Conservation (phyloP, 1,284 basidiomycete genomes). For the Cerioporus squamosus region DNA sequence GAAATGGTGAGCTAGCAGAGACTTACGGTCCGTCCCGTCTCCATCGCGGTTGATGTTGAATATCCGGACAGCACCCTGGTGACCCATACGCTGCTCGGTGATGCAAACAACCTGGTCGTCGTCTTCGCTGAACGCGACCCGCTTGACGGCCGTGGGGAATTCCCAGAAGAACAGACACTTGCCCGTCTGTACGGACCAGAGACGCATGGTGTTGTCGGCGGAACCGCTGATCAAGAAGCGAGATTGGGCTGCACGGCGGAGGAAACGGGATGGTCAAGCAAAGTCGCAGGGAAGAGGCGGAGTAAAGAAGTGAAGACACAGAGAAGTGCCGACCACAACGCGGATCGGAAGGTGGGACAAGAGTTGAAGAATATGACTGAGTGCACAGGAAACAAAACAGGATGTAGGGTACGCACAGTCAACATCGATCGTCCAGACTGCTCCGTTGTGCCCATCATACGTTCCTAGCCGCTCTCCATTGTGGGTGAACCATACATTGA, state of each 20-base stretch:
- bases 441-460: slow-evolving; percentile 95
- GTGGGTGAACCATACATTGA: slow-evolving; percentile 99
- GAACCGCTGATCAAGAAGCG: slow-evolving; percentile 88
- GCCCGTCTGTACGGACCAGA: slow-evolving; percentile 92
- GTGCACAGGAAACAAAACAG: not conserved
- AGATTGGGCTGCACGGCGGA: slow-evolving; percentile 67
- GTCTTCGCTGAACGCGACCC: slow-evolving; percentile 90
- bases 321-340: no score
- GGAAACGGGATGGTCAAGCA: not conserved
- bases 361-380: slow-evolving; percentile 4
- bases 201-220: slow-evolving; percentile 89
- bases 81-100: slow-evolving; percentile 96
- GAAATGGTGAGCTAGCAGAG: slow-evolving; percentile 4
- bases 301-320: no score
- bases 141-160: slow-evolving; percentile 97
- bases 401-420: slow-evolving; percentile 72
- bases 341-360: not conserved
- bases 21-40: slow-evolving; percentile 77
- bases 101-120: slow-evolving; percentile 89
- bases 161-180: slow-evolving; percentile 96
- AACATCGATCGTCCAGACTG: slow-evolving; percentile 96
- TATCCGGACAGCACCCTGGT: slow-evolving; percentile 86
- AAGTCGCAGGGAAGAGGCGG: not conserved
- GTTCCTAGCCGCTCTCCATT: slow-evolving; percentile 98
- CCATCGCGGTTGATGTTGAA: slow-evolving; percentile 86